Conservation (phyloP, 1,284 basidiomycete species). For the Somion occarium region DNA sequence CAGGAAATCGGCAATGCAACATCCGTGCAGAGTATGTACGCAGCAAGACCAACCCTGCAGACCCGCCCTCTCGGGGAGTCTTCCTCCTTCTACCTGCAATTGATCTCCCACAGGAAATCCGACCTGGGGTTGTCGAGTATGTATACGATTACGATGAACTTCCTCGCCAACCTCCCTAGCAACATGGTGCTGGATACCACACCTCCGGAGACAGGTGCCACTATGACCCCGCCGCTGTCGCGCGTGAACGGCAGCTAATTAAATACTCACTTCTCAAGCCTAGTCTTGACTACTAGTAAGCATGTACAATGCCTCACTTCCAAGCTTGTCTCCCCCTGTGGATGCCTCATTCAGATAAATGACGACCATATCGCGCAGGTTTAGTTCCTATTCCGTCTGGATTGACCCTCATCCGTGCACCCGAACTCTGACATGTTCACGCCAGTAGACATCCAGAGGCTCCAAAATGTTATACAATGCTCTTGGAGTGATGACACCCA, state of each 20-base stretch:
- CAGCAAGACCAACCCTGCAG: not conserved
- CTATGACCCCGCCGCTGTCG: not conserved
- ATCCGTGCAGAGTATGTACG: not conserved
- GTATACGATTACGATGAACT: not conserved
- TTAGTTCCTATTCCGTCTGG: not conserved
- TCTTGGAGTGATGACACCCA: not conserved
- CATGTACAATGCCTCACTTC: not conserved
- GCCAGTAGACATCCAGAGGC: not conserved
- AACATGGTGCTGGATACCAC: no score
- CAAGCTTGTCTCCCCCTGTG: not conserved
- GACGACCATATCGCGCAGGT: not conserved
- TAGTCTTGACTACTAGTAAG: not conserved
- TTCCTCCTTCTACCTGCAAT: not conserved
- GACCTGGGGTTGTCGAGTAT: not conserved
- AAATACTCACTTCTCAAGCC: not conserved
- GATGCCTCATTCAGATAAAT: not conserved
- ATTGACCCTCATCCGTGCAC: not conserved
- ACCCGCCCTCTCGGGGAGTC: not conserved
- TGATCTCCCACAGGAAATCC: not conserved
- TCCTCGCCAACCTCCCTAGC: not conserved
- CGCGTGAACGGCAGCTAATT: not conserved
- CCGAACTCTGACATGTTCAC: not conserved
- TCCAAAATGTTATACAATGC: not conserved
- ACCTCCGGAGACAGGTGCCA: no score
- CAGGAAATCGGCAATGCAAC: not conserved